These are phyloP conservation scores for Penicillium glabrum DNA, from an alignment of 2,329 filamentous ascomycete genomes.

Conservation along the genomic window DNA sequence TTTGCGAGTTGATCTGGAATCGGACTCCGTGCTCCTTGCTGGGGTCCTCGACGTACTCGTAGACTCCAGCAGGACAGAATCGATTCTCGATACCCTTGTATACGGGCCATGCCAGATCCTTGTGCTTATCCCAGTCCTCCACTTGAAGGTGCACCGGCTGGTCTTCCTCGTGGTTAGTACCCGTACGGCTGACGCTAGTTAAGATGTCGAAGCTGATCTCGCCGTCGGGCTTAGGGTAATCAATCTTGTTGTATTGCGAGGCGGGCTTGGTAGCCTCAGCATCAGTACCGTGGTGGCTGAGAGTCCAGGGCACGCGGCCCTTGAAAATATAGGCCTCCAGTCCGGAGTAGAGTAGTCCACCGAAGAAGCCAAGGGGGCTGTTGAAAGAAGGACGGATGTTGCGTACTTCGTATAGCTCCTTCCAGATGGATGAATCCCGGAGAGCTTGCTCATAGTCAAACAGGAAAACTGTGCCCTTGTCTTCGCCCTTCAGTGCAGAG, in stretches of 20 bases:
- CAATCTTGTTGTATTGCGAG: constrained; percentile 80
- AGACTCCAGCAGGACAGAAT: constrained; percentile 96
- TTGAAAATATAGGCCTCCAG: constrained; percentile 86
- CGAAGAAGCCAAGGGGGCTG: constrained; percentile 79
- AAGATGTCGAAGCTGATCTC: constrained; percentile 95
- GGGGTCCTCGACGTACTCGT: constrained; percentile 94
- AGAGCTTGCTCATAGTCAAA: constrained; percentile 92
- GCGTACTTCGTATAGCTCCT: constrained; percentile 88
- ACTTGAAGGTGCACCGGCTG: constrained; percentile 96
- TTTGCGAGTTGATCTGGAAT: constrained; percentile 97
- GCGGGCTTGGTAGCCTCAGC: constrained; percentile 76
- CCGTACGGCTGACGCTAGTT: constrained; percentile 90
- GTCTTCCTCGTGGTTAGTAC: constrained; percentile 98
- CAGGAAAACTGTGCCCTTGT: constrained; percentile 76
- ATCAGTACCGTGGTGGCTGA: constrained; percentile 80
- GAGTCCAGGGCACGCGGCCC: constrained; percentile 85
- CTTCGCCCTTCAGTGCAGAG: constrained; percentile 62
- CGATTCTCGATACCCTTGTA: constrained; percentile 94
- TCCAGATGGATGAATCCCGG: constrained; percentile 85
- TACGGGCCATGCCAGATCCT: constrained; percentile 75
- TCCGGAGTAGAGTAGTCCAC: constrained; percentile 88
- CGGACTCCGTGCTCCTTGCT: constrained; percentile 83
- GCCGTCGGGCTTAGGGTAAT: constrained; percentile 95
- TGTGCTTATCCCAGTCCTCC: constrained; percentile 90
- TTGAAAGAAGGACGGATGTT: constrained; percentile 98